Percentiles rank a stretch among this genome's conserved stretches.
These are phyloP conservation scores for Brassica carinata DNA, from an alignment of 345 rosid genomes.

Conservation along the genomic window DNA sequence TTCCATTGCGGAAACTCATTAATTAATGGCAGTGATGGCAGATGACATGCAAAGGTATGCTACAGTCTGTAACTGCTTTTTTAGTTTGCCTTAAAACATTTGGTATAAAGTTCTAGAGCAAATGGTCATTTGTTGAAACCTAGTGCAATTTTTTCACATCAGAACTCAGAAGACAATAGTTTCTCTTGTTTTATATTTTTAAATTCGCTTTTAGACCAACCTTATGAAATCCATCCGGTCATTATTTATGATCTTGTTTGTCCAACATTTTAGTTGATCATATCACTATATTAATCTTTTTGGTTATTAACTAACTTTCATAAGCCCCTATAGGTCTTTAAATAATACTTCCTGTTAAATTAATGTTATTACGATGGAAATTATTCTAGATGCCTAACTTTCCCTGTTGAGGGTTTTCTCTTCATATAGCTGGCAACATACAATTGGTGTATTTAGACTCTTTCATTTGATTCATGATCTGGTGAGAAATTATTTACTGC, in stretches of 20 bases:
- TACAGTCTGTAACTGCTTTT: background rate
- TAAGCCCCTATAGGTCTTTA: background rate
- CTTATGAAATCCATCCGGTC: background rate
- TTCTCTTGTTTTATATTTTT: background rate
- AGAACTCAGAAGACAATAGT: background rate
- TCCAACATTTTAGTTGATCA: conserved; percentile 37
- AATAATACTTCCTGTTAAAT: background rate
- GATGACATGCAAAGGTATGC: background rate
- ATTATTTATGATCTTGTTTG: background rate
- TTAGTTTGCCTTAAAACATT: background rate
- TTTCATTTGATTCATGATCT: conserved; percentile 10
- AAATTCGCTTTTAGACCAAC: background rate
- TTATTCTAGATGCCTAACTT: background rate
- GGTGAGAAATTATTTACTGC: background rate
- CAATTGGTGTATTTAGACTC: background rate
- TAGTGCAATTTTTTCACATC: background rate
- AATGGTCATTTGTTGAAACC: background rate
- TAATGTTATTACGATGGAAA: background rate
- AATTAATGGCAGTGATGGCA: background rate
- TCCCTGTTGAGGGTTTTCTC: background rate
- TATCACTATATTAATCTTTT: conserved; percentile 47
- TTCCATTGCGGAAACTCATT: background rate
- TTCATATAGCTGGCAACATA: background rate
- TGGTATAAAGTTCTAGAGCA: background rate
- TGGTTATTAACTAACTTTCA: background rate